Percentiles rank a stretch among this genome's conserved stretches.
Conservation (phyloP, 371 early-diverging fungal genomes). For the Sporodiniella umbellata region DNA sequence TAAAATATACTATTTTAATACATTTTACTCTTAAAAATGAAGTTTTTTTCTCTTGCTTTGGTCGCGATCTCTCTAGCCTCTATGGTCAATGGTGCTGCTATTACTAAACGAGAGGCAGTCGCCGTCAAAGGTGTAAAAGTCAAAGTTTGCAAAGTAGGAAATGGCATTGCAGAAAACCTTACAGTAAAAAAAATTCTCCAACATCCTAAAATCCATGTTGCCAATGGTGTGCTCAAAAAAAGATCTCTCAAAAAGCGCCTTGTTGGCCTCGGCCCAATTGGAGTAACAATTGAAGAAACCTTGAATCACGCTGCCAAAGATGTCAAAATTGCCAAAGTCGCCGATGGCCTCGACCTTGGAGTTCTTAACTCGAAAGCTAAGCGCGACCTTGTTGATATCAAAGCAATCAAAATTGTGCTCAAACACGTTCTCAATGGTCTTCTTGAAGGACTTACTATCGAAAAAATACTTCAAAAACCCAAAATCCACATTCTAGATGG, state of each 20-base stretch:
- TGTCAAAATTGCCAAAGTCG: neutral
- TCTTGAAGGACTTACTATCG: no score
- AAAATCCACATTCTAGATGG: no score
- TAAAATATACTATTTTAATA: neutral
- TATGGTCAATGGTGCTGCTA: slow-evolving; percentile 1
- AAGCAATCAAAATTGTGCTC: neutral
- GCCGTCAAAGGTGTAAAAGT: no score
- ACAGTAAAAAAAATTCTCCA: no score
- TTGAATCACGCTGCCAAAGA: neutral
- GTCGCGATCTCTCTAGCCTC: slow-evolving; percentile 2
- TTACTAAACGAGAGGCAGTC: neutral
- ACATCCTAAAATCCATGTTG: no score
- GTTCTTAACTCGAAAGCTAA: no score
- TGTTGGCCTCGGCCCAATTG: no score
- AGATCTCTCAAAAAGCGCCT: no score
- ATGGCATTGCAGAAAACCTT: neutral
- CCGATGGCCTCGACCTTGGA: neutral
- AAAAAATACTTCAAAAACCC: no score
- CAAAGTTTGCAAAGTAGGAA: neutral
- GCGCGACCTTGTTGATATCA: neutral
- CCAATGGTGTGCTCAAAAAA: neutral
- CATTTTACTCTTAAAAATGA: slow-evolving; percentile 8
- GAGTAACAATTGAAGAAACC: neutral
- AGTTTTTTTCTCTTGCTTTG: slow-evolving; percentile 16
- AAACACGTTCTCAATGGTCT: neutral